Evolutionary conservation across 305 asterid species (phyloP), one percentile per base, ranked within the genome.

Genomic region (Fraxinus latifolia): DNA sequence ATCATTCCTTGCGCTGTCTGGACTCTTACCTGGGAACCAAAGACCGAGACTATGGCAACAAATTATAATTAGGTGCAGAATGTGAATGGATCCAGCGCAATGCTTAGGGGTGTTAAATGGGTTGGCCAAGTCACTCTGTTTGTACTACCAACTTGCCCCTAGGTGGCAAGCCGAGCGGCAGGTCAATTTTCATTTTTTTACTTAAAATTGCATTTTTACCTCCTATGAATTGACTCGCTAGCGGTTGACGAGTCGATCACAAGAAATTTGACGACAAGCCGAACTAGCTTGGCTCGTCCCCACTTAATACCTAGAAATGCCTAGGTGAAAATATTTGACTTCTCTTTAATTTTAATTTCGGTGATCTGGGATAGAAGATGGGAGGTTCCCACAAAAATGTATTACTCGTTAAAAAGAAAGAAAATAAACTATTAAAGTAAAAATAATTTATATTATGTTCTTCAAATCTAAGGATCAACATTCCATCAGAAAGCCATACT

Each of bases 401-500:
- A 21, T 60, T 58, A 58, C 12, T 58, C 29, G 1, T 19, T 25
- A 65, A 9, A 25, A 27, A 27, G 37, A 67, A 27, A 27, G 21
- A 67, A 65, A 27, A 67, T 27, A 67, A 27, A 25, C 17, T 1
- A 27, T 65, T 3, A 4, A 23, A 21, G 71, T 62, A 62, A 62
- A 19, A 62, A 21, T 47, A 47, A 47, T 47, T 47, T 47, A 47
- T 47, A 3, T 47, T 47, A 14, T 47, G 58, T 47, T 50, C 60
- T 50, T 15, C 60, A 50, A 76, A 67, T 80, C 37, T 47, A 60
- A 60, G 77, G 83, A 80, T 80, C 77, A 85, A 53, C 14, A 21
- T 60, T 84, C 73, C 79, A 77, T 73, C 67, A 72, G 47, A 72
- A 81, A 81, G 19, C 87, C 84, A 76, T 77, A 74, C 87, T 76